Conservation (phyloP, 2,329 filamentous ascomycete genomes). For the Plectosphaerella sp. region DNA sequence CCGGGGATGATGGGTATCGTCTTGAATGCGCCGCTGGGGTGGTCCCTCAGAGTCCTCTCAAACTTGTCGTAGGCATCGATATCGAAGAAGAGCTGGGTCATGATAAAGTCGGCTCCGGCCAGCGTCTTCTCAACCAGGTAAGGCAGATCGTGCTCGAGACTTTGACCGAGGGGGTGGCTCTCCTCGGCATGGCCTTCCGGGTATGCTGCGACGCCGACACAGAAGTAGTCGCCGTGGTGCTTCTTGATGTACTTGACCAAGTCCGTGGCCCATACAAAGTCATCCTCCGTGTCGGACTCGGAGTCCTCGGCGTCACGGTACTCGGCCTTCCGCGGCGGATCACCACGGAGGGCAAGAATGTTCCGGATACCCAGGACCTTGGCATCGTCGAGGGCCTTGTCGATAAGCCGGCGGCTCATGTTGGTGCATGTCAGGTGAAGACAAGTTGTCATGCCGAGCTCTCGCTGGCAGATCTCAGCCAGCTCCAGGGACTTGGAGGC, state of each 20-base stretch:
- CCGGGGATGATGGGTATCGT: slow-evolving; percentile 88
- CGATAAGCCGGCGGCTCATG: slow-evolving; percentile 82
- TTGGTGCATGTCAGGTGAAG: slow-evolving; percentile 97
- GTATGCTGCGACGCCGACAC: slow-evolving; percentile 89
- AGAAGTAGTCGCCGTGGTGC: slow-evolving; percentile 90
- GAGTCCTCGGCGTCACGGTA: slow-evolving; percentile 63
- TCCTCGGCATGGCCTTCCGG: slow-evolving; percentile 94
- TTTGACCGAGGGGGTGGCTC: slow-evolving; percentile 68
- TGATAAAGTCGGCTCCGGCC: slow-evolving; percentile 94
- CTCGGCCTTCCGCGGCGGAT: slow-evolving; percentile 85
- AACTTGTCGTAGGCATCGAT: slow-evolving; percentile 76
- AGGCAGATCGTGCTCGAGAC: slow-evolving; percentile 75
- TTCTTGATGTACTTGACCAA: slow-evolving; percentile 84
- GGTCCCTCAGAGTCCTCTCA: slow-evolving; percentile 69
- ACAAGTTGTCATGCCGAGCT: slow-evolving; percentile 89
- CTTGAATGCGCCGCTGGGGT: slow-evolving; percentile 82
- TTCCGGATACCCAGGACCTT: slow-evolving; percentile 89
- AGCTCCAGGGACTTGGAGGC: slow-evolving; percentile 87
- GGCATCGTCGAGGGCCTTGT: slow-evolving; percentile 85
- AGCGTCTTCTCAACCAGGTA: slow-evolving; percentile 86
- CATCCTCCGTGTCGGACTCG: slow-evolving; percentile 62
- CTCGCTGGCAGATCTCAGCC: slow-evolving; percentile 90
- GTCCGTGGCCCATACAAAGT: slow-evolving; percentile 86
- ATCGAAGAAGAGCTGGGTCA: slow-evolving; percentile 98
- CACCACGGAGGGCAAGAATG: slow-evolving; percentile 85